Evolutionary conservation across 331 rosid species (phyloP).

Genomic region (Stylosanthes scabra): DNA sequence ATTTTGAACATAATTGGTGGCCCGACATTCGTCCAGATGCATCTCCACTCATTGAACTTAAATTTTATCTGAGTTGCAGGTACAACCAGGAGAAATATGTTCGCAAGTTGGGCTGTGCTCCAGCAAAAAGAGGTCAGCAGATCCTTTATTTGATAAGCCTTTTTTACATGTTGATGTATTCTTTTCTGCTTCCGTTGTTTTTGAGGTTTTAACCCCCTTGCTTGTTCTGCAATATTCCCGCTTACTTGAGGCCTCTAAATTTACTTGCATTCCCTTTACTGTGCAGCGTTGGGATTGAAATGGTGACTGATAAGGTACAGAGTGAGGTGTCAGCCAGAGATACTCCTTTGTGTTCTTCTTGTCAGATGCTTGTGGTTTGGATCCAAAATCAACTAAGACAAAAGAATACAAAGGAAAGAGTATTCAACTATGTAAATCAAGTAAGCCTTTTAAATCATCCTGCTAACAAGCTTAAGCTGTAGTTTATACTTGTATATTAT

Average conservation of each 20-base stretch:
- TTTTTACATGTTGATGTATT: constrained; percentile 10
- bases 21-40: background rate
- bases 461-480: constrained; percentile 20
- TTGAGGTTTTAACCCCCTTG: background rate
- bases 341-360: constrained; percentile 62
- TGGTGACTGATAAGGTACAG: constrained; percentile 62
- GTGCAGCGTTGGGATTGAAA: constrained; percentile 64
- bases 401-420: constrained; percentile 66
- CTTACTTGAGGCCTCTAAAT: constrained; percentile 22
- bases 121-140: constrained; percentile 49
- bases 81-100: constrained; percentile 62
- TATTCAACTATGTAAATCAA: constrained; percentile 66
- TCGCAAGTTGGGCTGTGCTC: constrained; percentile 66
- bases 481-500: too few relatives aligned
- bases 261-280: constrained; percentile 19
- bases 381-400: constrained; percentile 75
- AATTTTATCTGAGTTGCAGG: constrained; percentile 55
- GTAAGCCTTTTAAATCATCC: constrained; percentile 49
- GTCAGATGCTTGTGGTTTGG: constrained; percentile 86
- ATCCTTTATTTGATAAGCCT: constrained; percentile 5
- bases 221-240: constrained; percentile 5
- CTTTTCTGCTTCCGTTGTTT: background rate
- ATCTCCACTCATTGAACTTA: constrained; percentile 10
- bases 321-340: constrained; percentile 45
- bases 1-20: constrained; percentile 7